phyloP scores from a whole-genome alignment of 2,329 filamentous ascomycete species.

The Monilinia fructicola region DNA sequence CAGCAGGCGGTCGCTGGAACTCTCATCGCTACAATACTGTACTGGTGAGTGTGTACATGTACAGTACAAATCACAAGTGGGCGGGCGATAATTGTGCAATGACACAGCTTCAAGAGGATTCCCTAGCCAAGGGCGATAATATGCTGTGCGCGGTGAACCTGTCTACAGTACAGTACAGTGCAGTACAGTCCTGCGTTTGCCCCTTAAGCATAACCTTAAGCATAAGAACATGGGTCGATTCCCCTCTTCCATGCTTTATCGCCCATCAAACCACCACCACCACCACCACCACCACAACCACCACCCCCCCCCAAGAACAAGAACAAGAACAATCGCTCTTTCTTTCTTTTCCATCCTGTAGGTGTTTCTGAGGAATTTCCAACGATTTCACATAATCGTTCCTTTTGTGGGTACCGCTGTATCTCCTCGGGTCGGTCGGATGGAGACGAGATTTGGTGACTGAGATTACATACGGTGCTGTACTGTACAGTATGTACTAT shows the following conservation, averaged over 20 bases:
- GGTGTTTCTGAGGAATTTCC: constrained; percentile 5
- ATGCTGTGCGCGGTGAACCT: constrained; percentile 9
- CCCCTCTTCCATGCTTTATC: constrained; percentile 6
- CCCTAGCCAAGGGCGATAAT: constrained; percentile 10
- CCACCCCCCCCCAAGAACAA: too few relatives aligned
- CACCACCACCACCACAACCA: background rate
- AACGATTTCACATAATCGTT: constrained; percentile 12
- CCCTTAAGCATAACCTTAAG: background rate
- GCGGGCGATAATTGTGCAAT: constrained; percentile 19
- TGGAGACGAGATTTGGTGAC: background rate
- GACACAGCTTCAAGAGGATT: background rate
- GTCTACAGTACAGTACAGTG: too few relatives aligned
- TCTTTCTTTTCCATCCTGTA: background rate
- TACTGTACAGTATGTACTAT: too few relatives aligned
- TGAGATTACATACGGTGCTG: too few relatives aligned
- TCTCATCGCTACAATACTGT: background rate
- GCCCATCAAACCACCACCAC: background rate
- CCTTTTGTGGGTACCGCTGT: constrained; percentile 18
- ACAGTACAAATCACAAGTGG: background rate
- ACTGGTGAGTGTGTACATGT: too few relatives aligned
- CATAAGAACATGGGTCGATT: background rate
- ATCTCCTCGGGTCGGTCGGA: background rate
- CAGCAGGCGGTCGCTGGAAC: background rate
- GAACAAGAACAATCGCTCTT: too few relatives aligned
- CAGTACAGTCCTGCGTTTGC: background rate